A percentile compares a stretch with the other conserved stretches of the same genome.
Conservation (phyloP, 768 basidiomycete species). For the Coprinopsis sp. region DNA sequence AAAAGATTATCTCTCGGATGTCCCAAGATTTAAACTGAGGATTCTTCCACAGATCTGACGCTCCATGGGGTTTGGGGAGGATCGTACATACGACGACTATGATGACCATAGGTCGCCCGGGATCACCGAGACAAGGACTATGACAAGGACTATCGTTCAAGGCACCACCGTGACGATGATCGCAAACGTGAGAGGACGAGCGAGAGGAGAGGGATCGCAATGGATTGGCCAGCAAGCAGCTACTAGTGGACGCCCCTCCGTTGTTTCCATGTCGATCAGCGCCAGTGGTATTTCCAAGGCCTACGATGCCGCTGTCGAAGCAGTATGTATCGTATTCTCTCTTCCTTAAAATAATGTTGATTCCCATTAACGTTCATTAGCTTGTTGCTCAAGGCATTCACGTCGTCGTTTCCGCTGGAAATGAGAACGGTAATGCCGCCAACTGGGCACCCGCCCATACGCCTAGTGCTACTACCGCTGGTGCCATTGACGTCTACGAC, state of each 20-base stretch:
- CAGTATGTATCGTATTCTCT: constrained; percentile 9
- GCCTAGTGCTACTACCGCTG: constrained; percentile 33
- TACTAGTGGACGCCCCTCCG: no score
- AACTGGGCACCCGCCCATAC: constrained; percentile 32
- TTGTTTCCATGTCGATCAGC: no score
- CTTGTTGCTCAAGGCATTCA: no score
- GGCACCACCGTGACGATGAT: no score
- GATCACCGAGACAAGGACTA: no score
- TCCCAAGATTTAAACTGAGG: neutral
- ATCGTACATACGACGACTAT: constrained; percentile 13
- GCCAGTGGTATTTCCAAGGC: no score
- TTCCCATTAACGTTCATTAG: neutral
- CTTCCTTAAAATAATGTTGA: neutral
- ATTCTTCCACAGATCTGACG: constrained; percentile 21
- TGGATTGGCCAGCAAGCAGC: constrained; percentile 29
- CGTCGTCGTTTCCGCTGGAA: constrained; percentile 34
- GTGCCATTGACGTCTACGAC: constrained; percentile 33
- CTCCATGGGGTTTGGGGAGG: constrained; percentile 29
- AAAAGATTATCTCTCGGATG: neutral
- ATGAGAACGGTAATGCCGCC: constrained; percentile 26
- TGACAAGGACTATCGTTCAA: no score
- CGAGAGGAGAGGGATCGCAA: constrained; percentile 23
- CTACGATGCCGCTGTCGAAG: no score
- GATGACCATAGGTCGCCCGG: no score
- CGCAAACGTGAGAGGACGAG: neutral